Evolutionary conservation across 768 basidiomycete genomes (phyloP).

Genomic region (Tubosaeta sp.): DNA sequence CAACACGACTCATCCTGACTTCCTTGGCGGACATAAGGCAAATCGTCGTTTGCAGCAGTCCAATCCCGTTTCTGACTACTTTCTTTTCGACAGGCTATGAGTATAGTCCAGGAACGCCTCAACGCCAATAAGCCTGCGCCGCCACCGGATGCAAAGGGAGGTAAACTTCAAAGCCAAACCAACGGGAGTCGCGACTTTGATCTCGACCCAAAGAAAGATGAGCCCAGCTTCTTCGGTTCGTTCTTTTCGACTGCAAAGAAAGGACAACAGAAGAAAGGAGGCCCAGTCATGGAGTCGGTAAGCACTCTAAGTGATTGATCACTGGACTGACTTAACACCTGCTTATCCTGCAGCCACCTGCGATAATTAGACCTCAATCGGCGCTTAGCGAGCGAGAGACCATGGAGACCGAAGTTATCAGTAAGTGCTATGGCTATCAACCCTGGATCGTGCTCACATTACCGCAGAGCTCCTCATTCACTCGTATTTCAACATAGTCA

Average conservation of each 20-base stretch:
- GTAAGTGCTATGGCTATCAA: conserved; percentile 45
- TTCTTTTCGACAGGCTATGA: conserved; percentile 61
- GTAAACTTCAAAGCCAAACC: conserved; percentile 56
- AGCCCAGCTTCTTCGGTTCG: conserved; percentile 88
- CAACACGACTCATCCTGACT: conserved; percentile 99
- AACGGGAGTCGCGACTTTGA: conserved; percentile 97
- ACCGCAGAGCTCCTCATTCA: conserved; percentile 83
- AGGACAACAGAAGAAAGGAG: conserved; percentile 61
- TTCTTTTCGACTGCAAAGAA: conserved; percentile 79
- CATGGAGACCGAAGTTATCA: conserved; percentile 99
- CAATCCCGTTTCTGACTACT: neutral
- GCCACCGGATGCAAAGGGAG: conserved; percentile 60
- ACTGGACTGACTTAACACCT: conserved; percentile 4
- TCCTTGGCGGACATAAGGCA: conserved; percentile 91
- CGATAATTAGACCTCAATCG: conserved; percentile 83
- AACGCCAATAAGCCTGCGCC: conserved; percentile 73
- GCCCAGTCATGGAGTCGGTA: conserved; percentile 55
- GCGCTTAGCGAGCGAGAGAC: conserved; percentile 92
- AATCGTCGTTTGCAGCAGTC: conserved; percentile 3
- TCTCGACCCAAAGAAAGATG: conserved; percentile 84
- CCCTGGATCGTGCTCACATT: neutral
- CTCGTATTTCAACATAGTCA: conserved; percentile 97
- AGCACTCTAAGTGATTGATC: conserved; percentile 17
- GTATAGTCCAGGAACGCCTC: conserved; percentile 78
- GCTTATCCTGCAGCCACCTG: conserved; percentile 56